A percentile compares a stretch with the other conserved stretches of the same genome.
These are phyloP conservation scores for Borovskyia barvae DNA, from an alignment of 208 protist genomes.

Conservation along the genomic window DNA sequence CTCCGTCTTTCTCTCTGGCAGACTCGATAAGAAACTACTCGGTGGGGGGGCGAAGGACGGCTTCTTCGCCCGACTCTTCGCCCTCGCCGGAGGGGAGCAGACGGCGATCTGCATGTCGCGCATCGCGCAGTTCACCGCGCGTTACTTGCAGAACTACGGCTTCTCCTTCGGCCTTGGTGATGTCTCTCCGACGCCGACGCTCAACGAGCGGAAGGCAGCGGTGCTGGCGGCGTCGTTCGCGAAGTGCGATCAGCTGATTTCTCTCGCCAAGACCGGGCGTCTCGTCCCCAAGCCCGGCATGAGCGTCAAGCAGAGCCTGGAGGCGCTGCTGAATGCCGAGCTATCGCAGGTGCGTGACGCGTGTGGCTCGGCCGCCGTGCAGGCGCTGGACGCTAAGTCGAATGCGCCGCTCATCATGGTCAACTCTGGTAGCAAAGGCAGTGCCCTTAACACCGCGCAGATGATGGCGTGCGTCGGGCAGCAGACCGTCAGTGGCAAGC, in stretches of 20 bases:
- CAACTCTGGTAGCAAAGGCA: slow-evolving; percentile 96
- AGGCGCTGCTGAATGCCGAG: slow-evolving; percentile 93
- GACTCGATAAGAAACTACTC: slow-evolving; percentile 97
- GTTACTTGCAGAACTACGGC: slow-evolving; percentile 95
- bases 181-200: slow-evolving; percentile 89
- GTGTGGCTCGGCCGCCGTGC: slow-evolving; percentile 95
- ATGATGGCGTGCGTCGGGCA: slow-evolving; percentile 99
- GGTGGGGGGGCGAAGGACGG: slow-evolving; percentile 94
- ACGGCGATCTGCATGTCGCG: slow-evolving; percentile 94
- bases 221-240: slow-evolving; percentile 94
- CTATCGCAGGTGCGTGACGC: slow-evolving; percentile 98
- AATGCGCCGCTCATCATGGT: slow-evolving; percentile 99
- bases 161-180: slow-evolving; percentile 99
- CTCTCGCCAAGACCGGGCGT: slow-evolving; percentile 88
- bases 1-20: slow-evolving; percentile 94
- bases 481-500: slow-evolving; percentile 97
- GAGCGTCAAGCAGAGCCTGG: slow-evolving; percentile 93
- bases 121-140: slow-evolving; percentile 93
- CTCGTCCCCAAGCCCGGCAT: slow-evolving; percentile 94
- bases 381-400: slow-evolving; percentile 87
- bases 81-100: slow-evolving; percentile 73
- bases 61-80: slow-evolving; percentile 96
- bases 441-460: slow-evolving; percentile 99
- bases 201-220: slow-evolving; percentile 90
- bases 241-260: slow-evolving; percentile 92